These are phyloP conservation scores for Alternaria angustiovoidea DNA, from an alignment of 2,329 filamentous ascomycete genomes.

Conservation along the genomic window DNA sequence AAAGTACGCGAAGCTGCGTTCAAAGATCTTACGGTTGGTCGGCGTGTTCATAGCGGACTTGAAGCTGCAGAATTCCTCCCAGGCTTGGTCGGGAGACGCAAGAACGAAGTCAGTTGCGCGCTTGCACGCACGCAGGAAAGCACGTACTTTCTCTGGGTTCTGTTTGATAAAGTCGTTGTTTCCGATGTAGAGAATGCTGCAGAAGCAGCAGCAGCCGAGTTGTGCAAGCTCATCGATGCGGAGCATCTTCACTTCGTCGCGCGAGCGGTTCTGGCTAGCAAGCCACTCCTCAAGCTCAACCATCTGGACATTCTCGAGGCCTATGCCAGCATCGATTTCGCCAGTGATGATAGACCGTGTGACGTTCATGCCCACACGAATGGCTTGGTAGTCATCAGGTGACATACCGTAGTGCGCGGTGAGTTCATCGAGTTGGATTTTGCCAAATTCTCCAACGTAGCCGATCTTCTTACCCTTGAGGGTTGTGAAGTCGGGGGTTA, in stretches of 20 bases:
- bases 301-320: constrained; percentile 84
- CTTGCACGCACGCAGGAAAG: constrained; percentile 78
- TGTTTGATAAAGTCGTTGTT: constrained; percentile 74
- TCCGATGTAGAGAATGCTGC: constrained; percentile 80
- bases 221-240: constrained; percentile 82
- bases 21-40: constrained; percentile 80
- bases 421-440: constrained; percentile 82
- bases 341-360: constrained; percentile 77
- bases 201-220: constrained; percentile 85
- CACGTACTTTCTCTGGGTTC: constrained; percentile 70
- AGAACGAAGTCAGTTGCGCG: constrained; percentile 77
- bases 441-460: constrained; percentile 83
- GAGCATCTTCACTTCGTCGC: constrained; percentile 78
- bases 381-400: constrained; percentile 75
- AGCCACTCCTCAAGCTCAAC: constrained; percentile 83
- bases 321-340: constrained; percentile 77
- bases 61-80: constrained; percentile 73
- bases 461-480: constrained; percentile 80
- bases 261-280: constrained; percentile 66
- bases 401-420: constrained; percentile 80
- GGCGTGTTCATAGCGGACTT: constrained; percentile 74
- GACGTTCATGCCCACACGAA: constrained; percentile 84
- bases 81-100: constrained; percentile 67
- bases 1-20: constrained; percentile 80
- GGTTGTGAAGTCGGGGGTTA: constrained; percentile 76